These are phyloP conservation scores for Malania oleifera DNA, from an alignment of 164 flowering plant genomes.

Conservation along the genomic window DNA sequence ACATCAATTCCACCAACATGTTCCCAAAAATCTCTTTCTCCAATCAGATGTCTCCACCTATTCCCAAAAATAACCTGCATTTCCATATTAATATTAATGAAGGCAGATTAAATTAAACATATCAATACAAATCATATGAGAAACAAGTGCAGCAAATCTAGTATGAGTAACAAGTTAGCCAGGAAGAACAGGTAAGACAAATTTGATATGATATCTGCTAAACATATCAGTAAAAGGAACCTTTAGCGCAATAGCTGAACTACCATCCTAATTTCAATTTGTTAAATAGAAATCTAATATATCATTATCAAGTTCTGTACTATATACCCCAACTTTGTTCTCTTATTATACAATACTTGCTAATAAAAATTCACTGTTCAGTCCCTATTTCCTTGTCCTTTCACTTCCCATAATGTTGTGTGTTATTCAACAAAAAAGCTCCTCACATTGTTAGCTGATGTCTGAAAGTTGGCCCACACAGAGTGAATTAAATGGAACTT, in stretches of 20 bases:
- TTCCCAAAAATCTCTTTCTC: constrained; percentile 94
- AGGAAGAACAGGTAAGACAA: too few relatives aligned
- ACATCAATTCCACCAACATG: constrained; percentile 91
- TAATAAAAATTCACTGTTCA: too few relatives aligned
- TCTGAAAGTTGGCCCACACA: constrained; percentile 97
- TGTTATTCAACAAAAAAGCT: background rate
- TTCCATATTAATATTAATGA: background rate
- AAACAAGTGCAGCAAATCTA: too few relatives aligned
- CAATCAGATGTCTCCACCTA: constrained; percentile 92
- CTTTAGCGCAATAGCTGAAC: too few relatives aligned
- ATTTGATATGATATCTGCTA: too few relatives aligned
- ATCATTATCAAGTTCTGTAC: too few relatives aligned
- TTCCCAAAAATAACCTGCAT: constrained; percentile 93
- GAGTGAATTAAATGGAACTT: constrained; percentile 67
- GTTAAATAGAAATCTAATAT: too few relatives aligned
- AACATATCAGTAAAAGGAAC: background rate
- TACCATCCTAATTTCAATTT: too few relatives aligned
- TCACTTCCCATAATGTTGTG: background rate
- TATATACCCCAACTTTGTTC: too few relatives aligned
- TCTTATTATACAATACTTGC: too few relatives aligned
- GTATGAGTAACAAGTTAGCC: too few relatives aligned
- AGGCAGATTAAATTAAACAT: background rate
- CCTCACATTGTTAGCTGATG: constrained; percentile 82
- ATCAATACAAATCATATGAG: background rate
- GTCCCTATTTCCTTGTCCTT: too few relatives aligned